Evolutionary conservation across 306 rosid species (phyloP).

Genomic region (Sicyos baderoa): DNA sequence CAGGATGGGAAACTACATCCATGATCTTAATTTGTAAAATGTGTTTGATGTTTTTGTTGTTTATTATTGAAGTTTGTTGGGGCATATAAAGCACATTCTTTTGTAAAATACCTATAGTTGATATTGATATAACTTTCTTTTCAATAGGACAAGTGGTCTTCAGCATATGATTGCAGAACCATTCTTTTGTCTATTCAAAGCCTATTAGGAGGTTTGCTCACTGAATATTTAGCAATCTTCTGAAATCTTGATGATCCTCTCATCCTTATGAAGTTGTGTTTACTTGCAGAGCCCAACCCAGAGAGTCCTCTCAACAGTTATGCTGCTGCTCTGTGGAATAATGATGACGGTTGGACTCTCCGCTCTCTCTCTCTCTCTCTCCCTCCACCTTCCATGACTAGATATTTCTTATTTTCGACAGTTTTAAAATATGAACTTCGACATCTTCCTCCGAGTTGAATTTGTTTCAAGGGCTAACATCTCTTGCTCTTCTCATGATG

Average conservation of each 20-base stretch:
- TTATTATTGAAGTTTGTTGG: not conserved
- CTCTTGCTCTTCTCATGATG: not conserved
- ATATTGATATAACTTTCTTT: not conserved
- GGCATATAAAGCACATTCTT: not conserved
- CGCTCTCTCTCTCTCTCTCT: not conserved
- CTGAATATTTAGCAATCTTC: constrained; percentile 10
- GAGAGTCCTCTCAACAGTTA: constrained; percentile 92
- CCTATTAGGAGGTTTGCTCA: constrained; percentile 73
- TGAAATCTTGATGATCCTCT: not conserved
- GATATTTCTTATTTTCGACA: not conserved
- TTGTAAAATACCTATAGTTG: not conserved
- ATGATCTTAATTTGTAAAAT: not conserved
- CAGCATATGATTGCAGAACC: constrained; percentile 94
- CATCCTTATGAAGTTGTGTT: constrained; percentile 29
- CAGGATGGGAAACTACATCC: not conserved
- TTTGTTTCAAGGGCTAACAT: not conserved
- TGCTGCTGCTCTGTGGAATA: constrained; percentile 81
- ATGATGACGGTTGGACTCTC: constrained; percentile 58
- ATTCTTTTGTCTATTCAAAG: constrained; percentile 90
- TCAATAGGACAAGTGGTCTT: constrained; percentile 91
- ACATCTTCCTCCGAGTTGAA: not conserved
- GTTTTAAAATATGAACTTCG: not conserved
- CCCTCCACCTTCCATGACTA: not conserved
- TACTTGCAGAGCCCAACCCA: constrained; percentile 70
- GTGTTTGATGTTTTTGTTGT: not conserved